Conservation (phyloP, 192 early-diverging fungal species). For the Coemansia sp. region DNA sequence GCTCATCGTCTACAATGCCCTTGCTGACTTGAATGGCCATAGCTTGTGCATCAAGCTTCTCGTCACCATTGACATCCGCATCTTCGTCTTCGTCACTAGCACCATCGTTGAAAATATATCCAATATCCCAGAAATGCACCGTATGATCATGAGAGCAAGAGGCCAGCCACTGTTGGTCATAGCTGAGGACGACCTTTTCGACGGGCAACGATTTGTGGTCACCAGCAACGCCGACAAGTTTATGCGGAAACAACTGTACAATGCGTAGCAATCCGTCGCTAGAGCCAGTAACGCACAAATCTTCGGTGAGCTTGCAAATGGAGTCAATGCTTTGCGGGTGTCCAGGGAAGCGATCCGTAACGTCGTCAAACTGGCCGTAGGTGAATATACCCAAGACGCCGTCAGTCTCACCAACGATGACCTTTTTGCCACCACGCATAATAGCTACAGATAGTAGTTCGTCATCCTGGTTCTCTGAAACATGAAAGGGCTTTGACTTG, state of each 20-base stretch:
- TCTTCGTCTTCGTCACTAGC: conserved; percentile 47
- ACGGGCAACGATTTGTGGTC: conserved; percentile 90
- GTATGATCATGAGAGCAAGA: conserved; percentile 84
- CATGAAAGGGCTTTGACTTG: conserved; percentile 77
- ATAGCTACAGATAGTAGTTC: conserved; percentile 80
- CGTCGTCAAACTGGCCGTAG: conserved; percentile 91
- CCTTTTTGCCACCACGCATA: conserved; percentile 73
- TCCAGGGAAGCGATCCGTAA: conserved; percentile 90
- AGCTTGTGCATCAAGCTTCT: conserved; percentile 38
- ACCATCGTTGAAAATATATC: conserved; percentile 59
- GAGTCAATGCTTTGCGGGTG: conserved; percentile 91
- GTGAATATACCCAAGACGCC: conserved; percentile 86
- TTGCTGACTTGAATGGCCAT: conserved; percentile 49
- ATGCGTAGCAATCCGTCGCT: conserved; percentile 88
- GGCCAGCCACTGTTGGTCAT: conserved; percentile 74
- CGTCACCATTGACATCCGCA: background rate
- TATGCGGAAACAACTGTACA: conserved; percentile 89
- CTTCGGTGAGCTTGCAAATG: conserved; percentile 80
- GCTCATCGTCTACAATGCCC: conserved; percentile 23
- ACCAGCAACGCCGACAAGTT: conserved; percentile 83
- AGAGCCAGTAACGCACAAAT: conserved; percentile 83
- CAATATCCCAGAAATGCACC: conserved; percentile 87
- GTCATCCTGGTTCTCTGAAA: conserved; percentile 94
- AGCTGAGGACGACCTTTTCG: conserved; percentile 72
- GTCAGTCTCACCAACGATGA: conserved; percentile 86